These are phyloP conservation scores for Pyronema omphalodes DNA, from an alignment of 495 filamentous ascomycete species.

Conservation along the genomic window DNA sequence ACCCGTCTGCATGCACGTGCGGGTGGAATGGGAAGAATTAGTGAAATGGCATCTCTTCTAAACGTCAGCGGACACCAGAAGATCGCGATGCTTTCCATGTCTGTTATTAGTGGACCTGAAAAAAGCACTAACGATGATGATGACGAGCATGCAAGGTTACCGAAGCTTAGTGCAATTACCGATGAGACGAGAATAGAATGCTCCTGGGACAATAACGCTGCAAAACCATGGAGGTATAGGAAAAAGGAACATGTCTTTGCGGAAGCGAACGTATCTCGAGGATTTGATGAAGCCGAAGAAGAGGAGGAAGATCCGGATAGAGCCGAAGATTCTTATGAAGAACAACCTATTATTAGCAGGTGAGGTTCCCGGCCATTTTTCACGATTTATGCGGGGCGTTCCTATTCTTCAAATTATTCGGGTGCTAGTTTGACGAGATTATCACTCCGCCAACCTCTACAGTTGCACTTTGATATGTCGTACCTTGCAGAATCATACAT, in stretches of 20 bases:
- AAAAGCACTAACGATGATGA: background rate
- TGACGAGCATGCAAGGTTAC: background rate
- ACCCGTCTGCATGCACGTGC: conserved; percentile 41
- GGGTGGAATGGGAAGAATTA: conserved; percentile 31
- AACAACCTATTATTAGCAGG: conserved; percentile 40
- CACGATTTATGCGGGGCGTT: background rate
- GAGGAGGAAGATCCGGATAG: conserved; percentile 24
- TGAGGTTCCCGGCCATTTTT: conserved; percentile 25
- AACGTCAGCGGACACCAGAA: conserved; percentile 63
- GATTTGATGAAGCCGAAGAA: conserved; percentile 17
- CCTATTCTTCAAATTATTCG: background rate
- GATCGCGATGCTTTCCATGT: conserved; percentile 54
- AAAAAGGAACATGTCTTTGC: conserved; percentile 42
- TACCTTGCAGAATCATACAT: background rate
- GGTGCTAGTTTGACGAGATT: background rate
- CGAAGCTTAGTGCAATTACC: conserved; percentile 4
- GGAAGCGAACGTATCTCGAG: conserved; percentile 33
- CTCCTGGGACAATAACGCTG: conserved; percentile 8
- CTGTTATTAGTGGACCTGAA: conserved; percentile 8
- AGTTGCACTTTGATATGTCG: background rate
- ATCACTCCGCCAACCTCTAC: background rate
- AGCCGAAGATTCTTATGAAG: conserved; percentile 23
- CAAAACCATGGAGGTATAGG: background rate
- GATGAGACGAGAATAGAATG: conserved; percentile 1
- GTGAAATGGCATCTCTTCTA: conserved; percentile 50